Evolutionary conservation across 2,329 filamentous ascomycete species (phyloP).

Genomic region (Grosmannia serpens): DNA sequence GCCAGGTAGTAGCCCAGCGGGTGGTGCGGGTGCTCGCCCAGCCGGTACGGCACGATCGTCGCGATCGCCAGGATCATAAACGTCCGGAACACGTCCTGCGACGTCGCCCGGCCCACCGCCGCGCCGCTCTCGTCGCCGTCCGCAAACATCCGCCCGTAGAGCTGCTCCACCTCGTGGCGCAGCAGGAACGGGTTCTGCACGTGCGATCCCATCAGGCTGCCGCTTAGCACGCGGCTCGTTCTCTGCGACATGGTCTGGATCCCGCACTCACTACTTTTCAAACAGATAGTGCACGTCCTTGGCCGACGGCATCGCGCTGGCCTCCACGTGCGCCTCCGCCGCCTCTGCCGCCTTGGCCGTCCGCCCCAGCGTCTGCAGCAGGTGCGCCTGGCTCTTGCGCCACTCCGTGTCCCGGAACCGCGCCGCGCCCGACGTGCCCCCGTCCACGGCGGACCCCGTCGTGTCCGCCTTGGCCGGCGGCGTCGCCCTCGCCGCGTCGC

Average conservation of each 20-base stretch:
- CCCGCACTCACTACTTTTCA: background rate
- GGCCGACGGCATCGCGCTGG: background rate
- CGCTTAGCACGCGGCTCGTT: background rate
- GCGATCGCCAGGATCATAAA: constrained; percentile 15
- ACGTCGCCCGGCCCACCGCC: background rate
- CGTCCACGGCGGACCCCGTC: too few species aligned
- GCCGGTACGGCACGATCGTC: constrained; percentile 22
- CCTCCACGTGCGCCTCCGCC: background rate
- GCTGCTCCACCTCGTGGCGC: background rate
- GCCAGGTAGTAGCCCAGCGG: constrained; percentile 28
- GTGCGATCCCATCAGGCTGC: background rate
- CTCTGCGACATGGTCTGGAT: background rate
- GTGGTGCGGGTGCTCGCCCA: constrained; percentile 20
- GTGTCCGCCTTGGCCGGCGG: background rate
- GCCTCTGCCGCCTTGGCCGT: background rate
- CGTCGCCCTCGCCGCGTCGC: background rate
- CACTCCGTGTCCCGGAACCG: background rate
- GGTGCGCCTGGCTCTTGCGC: constrained; percentile 1
- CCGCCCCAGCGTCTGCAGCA: background rate
- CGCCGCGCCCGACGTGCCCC: background rate
- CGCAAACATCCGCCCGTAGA: background rate
- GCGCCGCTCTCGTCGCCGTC: background rate
- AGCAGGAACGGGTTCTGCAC: constrained; percentile 2
- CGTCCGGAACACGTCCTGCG: background rate
- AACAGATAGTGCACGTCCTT: background rate